Evolutionary conservation across 192 early-diverging fungal species (phyloP).

Genomic region (Haplosporangium gracile): DNA sequence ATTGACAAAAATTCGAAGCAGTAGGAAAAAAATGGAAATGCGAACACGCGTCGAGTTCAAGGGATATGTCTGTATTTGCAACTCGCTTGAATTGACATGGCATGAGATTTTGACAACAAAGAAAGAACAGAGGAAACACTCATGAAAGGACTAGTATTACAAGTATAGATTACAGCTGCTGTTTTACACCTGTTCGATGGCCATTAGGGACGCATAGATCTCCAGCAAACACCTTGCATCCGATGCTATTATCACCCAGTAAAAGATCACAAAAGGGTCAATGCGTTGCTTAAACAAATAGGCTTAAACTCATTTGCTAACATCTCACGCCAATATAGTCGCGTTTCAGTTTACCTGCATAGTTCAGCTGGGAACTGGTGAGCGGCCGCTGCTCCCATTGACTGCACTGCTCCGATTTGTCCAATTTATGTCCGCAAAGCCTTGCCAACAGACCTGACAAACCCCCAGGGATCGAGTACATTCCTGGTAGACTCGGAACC

Average conservation of each 20-base stretch:
- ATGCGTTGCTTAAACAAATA: too few relatives aligned
- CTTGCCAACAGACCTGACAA: conserved; percentile 18
- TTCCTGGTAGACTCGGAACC: neutral
- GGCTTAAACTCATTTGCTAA: too few relatives aligned
- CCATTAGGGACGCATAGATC: conserved; percentile 19
- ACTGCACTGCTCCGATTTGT: conserved; percentile 37
- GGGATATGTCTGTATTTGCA: too few relatives aligned
- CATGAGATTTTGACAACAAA: too few relatives aligned
- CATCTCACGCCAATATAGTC: too few relatives aligned
- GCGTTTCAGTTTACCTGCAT: conserved; percentile 27
- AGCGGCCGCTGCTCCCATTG: conserved; percentile 47
- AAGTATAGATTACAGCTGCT: neutral
- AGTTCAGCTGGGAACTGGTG: neutral
- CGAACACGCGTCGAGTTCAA: too few relatives aligned
- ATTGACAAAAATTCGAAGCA: too few relatives aligned
- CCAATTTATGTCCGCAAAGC: conserved; percentile 12
- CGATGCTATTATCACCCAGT: conserved; percentile 10
- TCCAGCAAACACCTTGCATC: conserved; percentile 37
- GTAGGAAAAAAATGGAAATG: neutral
- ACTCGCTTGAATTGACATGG: too few relatives aligned
- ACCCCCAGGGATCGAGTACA: conserved; percentile 17
- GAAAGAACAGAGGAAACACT: too few relatives aligned
- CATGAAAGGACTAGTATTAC: too few relatives aligned
- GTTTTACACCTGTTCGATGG: conserved; percentile 10
- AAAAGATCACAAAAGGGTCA: neutral